Conservation (phyloP, 2,329 filamentous ascomycete genomes). For the Exophiala mesophila region DNA sequence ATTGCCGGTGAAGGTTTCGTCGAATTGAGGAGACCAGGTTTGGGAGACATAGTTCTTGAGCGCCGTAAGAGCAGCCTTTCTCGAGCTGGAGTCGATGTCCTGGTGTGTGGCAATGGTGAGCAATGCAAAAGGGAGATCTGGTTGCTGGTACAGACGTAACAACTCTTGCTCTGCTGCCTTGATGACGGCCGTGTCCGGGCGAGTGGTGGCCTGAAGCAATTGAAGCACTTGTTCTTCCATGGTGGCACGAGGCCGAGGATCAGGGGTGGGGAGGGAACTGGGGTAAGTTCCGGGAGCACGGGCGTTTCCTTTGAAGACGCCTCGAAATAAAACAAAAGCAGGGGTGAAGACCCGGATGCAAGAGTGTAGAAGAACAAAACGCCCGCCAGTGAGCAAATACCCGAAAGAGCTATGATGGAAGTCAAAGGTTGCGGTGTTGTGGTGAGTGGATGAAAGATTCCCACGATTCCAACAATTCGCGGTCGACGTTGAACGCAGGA, state of each 20-base stretch:
- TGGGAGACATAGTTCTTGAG: slow-evolving; percentile 78
- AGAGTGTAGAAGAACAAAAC: too few species aligned
- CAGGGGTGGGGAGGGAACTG: slow-evolving; percentile 6
- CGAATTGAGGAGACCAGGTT: slow-evolving; percentile 74
- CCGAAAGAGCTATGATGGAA: too few species aligned
- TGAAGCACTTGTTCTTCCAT: slow-evolving; percentile 94
- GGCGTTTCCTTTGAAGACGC: too few species aligned
- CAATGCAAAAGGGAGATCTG: slow-evolving; percentile 72
- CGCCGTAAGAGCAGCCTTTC: slow-evolving; percentile 75
- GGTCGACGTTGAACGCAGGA: too few species aligned
- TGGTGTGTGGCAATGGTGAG: slow-evolving; percentile 74
- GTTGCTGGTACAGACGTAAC: slow-evolving; percentile 61
- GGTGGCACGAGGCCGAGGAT: slow-evolving; percentile 13
- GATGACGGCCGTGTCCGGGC: slow-evolving; percentile 59
- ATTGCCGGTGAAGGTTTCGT: slow-evolving; percentile 60
- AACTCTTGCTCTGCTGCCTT: slow-evolving; percentile 85
- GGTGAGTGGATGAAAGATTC: too few species aligned
- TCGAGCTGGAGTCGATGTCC: slow-evolving; percentile 66
- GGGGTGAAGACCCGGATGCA: too few species aligned
- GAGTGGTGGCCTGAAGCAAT: slow-evolving; percentile 76
- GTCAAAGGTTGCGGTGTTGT: too few species aligned
- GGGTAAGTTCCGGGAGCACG: neutral
- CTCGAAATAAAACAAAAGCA: too few species aligned
- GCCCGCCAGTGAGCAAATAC: too few species aligned
- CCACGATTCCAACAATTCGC: too few species aligned